Base-by-base conservation (phyloP, 2,329 filamentous ascomycete genomes). In the Cladosporium sp. region DNA sequence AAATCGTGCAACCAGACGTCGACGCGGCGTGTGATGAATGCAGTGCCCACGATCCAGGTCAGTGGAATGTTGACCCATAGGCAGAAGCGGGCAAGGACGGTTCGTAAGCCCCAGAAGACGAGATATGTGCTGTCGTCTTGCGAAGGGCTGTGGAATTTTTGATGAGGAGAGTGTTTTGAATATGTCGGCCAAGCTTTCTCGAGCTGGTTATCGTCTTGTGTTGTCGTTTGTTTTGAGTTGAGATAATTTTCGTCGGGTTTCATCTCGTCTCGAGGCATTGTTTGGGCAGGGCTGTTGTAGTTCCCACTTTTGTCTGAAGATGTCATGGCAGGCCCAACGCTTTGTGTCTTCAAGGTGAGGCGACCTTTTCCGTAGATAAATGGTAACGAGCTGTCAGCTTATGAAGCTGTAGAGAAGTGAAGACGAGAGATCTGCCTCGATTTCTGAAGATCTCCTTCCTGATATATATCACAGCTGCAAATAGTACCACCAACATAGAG, bases 1-100 rank as follows among this genome's bases (percentile, higher is more conserved):
- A 27, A 27, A 27, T 4, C 22, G 9, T 27, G 22, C 22, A 27
- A 27, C 32, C 32, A 38, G 2, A 8, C n/a, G 12, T 48, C 37
- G 24, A 48, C 29, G 13, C 30, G 37, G 8, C 45, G 37, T 32
- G 36, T 48, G 12, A 27, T 36, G 7, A 48, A 22, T 7, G n/a
- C 17, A 24, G 30, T 17, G 15, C 45, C 45, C 18, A 48, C 37
- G 27, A 40, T 32, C 45, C 45, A 48, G 24, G 36, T 32, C 17
- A 48, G 29, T 15, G 45, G 37, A 22, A 48, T 9, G 8, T 48
- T 48, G 37, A 48, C 32, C 45, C 45, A 48, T 17, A 48, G n/a
- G 45, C 39, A 37, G 19, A 48, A 48, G 13, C 45, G 37, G 30
- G 45, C 45, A 19, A 32, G 18, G 4, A 48, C 13, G 3, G 45